Evolutionary conservation across 495 filamentous ascomycete genomes (phyloP), one percentile per base, ranked within the genome.

Genomic region (Aspergillus leporis): DNA sequence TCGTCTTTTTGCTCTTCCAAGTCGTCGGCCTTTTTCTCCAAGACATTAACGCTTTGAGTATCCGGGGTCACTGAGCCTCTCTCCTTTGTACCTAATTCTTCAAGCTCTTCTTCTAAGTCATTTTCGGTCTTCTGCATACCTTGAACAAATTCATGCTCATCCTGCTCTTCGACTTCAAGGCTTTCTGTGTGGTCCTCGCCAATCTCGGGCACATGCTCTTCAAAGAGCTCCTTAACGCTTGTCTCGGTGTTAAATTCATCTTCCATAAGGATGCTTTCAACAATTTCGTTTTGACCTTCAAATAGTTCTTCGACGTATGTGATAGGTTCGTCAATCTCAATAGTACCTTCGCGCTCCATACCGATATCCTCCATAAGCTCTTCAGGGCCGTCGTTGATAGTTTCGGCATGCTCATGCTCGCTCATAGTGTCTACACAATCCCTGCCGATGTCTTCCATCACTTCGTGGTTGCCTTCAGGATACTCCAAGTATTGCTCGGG

Each of bases 161-260:
- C 69, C 4, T 66, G 62, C 0, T 63, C 64, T 21, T 66, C 67
- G 10, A 21, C 51, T 0, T 55, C 58, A 53, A 60, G 2, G 16
- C 38, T 16, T 41, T 16, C 38, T 18, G 38, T 41, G 38, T 41
- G 16, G 16, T n/a, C 38, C 38, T 41, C 1, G 16, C 3, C 9
- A 18, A n/a, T 41, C 8, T 16, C 14, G n/a, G 38, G 10, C 14
- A 6, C 38, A n/a, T 41, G n/a, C 38, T 5, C 38, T 16, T 41
- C 34, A 38, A 38, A 38, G 10, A 6, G 34, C 34, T 38, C 34
- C 34, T 38, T 13, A 13, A 38, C n/a, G n/a, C n/a, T n/a, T n/a
- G n/a, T 3, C 4, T 41, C 16, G 6, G 14, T 41, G 38, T 14
- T 41, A 3, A n/a, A n/a, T n/a, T 41, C 13, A 41, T 41, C 38